Conservation (phyloP, 495 filamentous ascomycete species). For the Pyrenula massariospora region DNA sequence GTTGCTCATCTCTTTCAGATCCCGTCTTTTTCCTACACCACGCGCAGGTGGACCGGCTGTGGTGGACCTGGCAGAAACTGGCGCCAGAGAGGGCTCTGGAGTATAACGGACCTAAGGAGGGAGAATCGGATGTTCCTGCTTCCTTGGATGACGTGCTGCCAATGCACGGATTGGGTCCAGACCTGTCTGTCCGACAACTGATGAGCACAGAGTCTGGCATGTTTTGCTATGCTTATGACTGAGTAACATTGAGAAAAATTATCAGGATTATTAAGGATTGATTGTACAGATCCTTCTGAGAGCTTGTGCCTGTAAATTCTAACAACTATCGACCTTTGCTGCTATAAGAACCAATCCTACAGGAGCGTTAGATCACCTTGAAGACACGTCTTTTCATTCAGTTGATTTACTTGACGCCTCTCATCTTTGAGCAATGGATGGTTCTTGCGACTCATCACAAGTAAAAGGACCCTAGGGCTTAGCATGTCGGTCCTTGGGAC, state of each 20-base stretch:
- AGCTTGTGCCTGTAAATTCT: no score
- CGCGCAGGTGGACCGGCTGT: constrained; percentile 42
- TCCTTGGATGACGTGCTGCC: constrained; percentile 5
- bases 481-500: not conserved
- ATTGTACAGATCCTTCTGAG: no score
- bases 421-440: not conserved
- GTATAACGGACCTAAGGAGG: not conserved
- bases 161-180: constrained; percentile 3
- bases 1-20: constrained; percentile 15
- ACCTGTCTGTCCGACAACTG: constrained; percentile 1
- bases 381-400: not conserved
- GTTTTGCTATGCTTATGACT: constrained; percentile 5
- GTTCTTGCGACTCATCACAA: not conserved
- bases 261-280: no score
- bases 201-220: constrained; percentile 7
- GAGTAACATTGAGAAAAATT: no score
- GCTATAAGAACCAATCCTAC: not conserved
- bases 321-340: not conserved
- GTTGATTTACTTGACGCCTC: not conserved
- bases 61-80: constrained; percentile 45
- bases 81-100: constrained; percentile 1
- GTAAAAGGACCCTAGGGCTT: not conserved
- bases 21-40: constrained; percentile 49
- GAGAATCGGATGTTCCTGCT: not conserved
- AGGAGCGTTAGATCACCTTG: not conserved